These are phyloP conservation scores for Colletotrichum ledebouriae DNA, from an alignment of 2,329 filamentous ascomycete genomes.

Conservation along the genomic window DNA sequence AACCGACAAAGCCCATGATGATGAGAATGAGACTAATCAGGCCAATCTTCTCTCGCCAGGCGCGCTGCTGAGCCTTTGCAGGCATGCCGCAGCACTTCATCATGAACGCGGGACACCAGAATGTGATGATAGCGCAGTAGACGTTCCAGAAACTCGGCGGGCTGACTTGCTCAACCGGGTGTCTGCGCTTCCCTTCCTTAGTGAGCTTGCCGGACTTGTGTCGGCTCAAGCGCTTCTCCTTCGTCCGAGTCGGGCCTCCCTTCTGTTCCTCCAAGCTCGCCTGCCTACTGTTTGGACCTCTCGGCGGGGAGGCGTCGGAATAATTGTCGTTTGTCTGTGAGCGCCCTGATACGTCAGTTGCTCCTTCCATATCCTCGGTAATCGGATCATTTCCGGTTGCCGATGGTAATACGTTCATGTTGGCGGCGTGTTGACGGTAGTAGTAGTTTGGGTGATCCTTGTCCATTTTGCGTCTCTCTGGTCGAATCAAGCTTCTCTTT, in stretches of 20 bases:
- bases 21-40: slow-evolving; percentile 92
- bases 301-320: slow-evolving; percentile 57
- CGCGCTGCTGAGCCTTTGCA: slow-evolving; percentile 86
- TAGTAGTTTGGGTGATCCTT: slow-evolving; percentile 94
- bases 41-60: slow-evolving; percentile 98
- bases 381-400: slow-evolving; percentile 93
- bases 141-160: slow-evolving; percentile 94
- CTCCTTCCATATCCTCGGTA: slow-evolving; percentile 80
- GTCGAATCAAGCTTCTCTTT: slow-evolving; percentile 90
- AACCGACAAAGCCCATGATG: slow-evolving; percentile 92
- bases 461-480: slow-evolving; percentile 88
- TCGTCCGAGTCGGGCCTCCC: slow-evolving; percentile 46
- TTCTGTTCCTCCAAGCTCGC: slow-evolving; percentile 56
- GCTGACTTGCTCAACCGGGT: slow-evolving; percentile 73
- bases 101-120: slow-evolving; percentile 91
- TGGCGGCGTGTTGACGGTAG: slow-evolving; percentile 93
- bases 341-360: slow-evolving; percentile 66
- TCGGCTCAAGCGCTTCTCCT: slow-evolving; percentile 55
- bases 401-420: slow-evolving; percentile 91
- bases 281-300: slow-evolving; percentile 48
- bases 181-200: slow-evolving; percentile 68
- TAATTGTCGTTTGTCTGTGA: slow-evolving; percentile 57
- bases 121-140: slow-evolving; percentile 94
- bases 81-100: slow-evolving; percentile 88
- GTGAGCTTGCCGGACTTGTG: slow-evolving; percentile 73